phyloP scores from a whole-genome alignment of 1,139 yeast genomes.

The Meyerozyma sp. region DNA sequence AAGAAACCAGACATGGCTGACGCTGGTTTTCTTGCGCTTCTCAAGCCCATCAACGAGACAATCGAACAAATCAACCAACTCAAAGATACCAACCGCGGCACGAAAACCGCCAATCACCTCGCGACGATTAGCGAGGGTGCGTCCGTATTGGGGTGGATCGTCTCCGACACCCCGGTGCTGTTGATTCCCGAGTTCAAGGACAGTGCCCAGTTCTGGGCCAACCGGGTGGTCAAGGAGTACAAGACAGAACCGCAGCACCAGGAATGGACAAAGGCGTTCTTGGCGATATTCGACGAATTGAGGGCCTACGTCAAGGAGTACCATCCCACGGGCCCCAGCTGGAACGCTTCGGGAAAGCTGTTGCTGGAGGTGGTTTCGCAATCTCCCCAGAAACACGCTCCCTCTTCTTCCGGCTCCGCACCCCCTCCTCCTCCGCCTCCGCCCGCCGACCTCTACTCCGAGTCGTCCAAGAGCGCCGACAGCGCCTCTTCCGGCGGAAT shows the following conservation, averaged over 20 bases:
- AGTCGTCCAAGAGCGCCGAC: conserved; percentile 19
- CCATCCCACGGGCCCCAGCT: conserved; percentile 77
- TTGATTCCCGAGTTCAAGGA: conserved; percentile 81
- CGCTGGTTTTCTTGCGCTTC: conserved; percentile 49
- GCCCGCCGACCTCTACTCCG: conserved; percentile 66
- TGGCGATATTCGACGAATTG: conserved; percentile 61
- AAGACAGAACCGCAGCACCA: conserved; percentile 65
- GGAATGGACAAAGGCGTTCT: conserved; percentile 74
- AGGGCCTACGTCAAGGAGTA: conserved; percentile 67
- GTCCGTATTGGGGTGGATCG: conserved; percentile 89
- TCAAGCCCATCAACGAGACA: conserved; percentile 62
- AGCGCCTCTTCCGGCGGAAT: conserved; percentile 50
- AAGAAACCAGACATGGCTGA: conserved; percentile 60
- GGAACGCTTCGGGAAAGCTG: conserved; percentile 57
- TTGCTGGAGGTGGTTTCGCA: conserved; percentile 28
- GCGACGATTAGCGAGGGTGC: conserved; percentile 86
- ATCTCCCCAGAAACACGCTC: conserved; percentile 14
- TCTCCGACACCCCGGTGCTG: conserved; percentile 64
- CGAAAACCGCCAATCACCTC: conserved; percentile 62
- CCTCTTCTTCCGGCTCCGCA: conserved; percentile 18
- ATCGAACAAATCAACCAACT: conserved; percentile 54
- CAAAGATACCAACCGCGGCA: conserved; percentile 72
- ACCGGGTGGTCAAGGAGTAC: conserved; percentile 79
- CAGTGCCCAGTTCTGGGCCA: conserved; percentile 90
- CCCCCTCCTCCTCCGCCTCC: conserved; percentile 60